Conservation (phyloP, 2,329 filamentous ascomycete genomes). For the Penicillium griseofulvum region DNA sequence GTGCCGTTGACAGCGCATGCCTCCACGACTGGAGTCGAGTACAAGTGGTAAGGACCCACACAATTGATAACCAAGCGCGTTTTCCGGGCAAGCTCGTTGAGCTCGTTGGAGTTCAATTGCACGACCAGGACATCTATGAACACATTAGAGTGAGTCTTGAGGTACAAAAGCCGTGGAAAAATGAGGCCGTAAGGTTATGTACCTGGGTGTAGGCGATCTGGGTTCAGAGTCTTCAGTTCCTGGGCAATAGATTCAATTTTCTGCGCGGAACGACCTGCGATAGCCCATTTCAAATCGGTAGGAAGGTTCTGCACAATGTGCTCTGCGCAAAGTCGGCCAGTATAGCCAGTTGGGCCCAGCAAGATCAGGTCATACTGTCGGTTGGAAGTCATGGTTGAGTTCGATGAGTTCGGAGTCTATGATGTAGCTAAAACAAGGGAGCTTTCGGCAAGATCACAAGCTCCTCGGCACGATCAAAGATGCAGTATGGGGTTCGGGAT, state of each 20-base stretch:
- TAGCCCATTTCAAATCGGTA: constrained; percentile 79
- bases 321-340: constrained; percentile 72
- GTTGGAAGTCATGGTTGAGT: constrained; percentile 38
- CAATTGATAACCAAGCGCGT: constrained; percentile 60
- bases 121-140: constrained; percentile 45
- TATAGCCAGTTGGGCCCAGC: constrained; percentile 75
- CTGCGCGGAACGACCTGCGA: constrained; percentile 74
- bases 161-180: not conserved
- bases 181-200: constrained; percentile 20
- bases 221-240: constrained; percentile 64
- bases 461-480: not conserved
- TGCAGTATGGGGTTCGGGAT: not conserved
- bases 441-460: constrained; percentile 8
- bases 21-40: constrained; percentile 63
- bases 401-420: not conserved
- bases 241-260: constrained; percentile 70
- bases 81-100: constrained; percentile 53
- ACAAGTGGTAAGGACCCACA: constrained; percentile 62
- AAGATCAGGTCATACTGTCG: constrained; percentile 64
- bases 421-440: constrained; percentile 5
- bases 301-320: constrained; percentile 70
- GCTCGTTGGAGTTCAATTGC: constrained; percentile 50
- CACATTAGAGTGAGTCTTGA: constrained; percentile 8
- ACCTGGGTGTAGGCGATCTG: constrained; percentile 70
- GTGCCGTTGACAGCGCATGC: constrained; percentile 64